Conservation (phyloP, 2,329 filamentous ascomycete genomes). For the Diaporthe ilicicola region DNA sequence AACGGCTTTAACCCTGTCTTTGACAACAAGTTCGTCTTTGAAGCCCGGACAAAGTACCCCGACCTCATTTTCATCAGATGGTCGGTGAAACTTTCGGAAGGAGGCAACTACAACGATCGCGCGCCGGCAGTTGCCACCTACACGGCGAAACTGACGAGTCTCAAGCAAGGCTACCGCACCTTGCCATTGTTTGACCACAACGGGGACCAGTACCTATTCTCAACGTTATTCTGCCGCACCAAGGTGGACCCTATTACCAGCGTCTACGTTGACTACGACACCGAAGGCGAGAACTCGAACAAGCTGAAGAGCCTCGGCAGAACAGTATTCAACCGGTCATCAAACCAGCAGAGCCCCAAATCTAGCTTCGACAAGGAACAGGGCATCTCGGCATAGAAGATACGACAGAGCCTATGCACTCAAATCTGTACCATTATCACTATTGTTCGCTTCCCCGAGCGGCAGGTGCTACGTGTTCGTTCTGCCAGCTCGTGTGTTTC, state of each 20-base stretch:
- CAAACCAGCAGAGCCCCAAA: conserved; percentile 58
- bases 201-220: conserved; percentile 94
- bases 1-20: conserved; percentile 96
- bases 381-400: conserved; percentile 2
- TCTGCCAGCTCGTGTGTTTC: conserved; percentile 5
- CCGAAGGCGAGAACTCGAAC: conserved; percentile 53
- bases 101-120: conserved; percentile 74
- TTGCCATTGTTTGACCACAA: conserved; percentile 87
- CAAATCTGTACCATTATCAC: conserved; percentile 7
- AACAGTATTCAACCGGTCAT: conserved; percentile 64
- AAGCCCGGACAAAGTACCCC: conserved; percentile 91
- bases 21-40: conserved; percentile 80
- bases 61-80: conserved; percentile 93
- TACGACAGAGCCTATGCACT: not conserved
- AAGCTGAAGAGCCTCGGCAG: conserved; percentile 66
- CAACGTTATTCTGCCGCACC: conserved; percentile 91
- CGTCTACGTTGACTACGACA: conserved; percentile 61
- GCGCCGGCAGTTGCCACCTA: conserved; percentile 81
- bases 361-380: conserved; percentile 52
- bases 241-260: conserved; percentile 68
- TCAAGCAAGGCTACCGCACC: conserved; percentile 93
- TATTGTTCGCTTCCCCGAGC: conserved; percentile 14
- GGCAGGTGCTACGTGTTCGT: conserved; percentile 23
- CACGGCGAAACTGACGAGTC: conserved; percentile 88
- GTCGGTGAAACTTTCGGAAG: conserved; percentile 86